These are phyloP conservation scores for Nemania sp. DNA, from an alignment of 2,329 filamentous ascomycete genomes.

Conservation along the genomic window DNA sequence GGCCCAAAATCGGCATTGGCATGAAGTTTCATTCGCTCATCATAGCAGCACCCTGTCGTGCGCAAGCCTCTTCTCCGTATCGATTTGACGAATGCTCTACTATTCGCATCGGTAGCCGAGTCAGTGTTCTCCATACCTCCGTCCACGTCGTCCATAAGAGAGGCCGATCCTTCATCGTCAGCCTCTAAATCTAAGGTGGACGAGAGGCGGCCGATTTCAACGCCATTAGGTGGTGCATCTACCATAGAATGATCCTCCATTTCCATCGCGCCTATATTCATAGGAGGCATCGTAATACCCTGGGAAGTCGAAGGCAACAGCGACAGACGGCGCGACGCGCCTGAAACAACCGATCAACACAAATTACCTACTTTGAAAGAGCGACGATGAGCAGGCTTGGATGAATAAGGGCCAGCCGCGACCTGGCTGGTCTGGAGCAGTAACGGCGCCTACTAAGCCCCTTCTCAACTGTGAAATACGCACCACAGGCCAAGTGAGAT, in stretches of 20 bases:
- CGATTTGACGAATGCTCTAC: conserved; percentile 43
- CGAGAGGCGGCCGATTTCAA: conserved; percentile 42
- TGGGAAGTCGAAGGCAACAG: background rate
- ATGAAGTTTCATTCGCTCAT: conserved; percentile 94
- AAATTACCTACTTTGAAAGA: background rate
- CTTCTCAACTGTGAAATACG: too few species aligned
- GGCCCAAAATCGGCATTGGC: conserved; percentile 77
- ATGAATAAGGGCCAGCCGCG: background rate
- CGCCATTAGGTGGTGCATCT: conserved; percentile 47
- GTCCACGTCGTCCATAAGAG: conserved; percentile 42
- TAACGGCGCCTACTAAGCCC: too few species aligned
- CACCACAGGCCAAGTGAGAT: too few species aligned
- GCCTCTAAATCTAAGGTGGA: conserved; percentile 10
- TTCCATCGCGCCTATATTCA: conserved; percentile 41
- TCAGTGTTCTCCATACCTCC: conserved; percentile 41
- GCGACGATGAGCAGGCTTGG: background rate
- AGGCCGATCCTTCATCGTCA: conserved; percentile 22
- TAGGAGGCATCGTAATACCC: conserved; percentile 3
- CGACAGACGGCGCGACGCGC: background rate
- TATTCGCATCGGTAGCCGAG: conserved; percentile 29
- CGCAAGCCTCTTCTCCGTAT: conserved; percentile 54
- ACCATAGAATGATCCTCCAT: conserved; percentile 49
- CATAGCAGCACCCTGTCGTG: conserved; percentile 82
- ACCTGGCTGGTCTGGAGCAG: too few species aligned
- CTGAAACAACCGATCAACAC: background rate